These are phyloP conservation scores for Echium plantagineum DNA, from an alignment of 257 asterid species.

Conservation along the genomic window DNA sequence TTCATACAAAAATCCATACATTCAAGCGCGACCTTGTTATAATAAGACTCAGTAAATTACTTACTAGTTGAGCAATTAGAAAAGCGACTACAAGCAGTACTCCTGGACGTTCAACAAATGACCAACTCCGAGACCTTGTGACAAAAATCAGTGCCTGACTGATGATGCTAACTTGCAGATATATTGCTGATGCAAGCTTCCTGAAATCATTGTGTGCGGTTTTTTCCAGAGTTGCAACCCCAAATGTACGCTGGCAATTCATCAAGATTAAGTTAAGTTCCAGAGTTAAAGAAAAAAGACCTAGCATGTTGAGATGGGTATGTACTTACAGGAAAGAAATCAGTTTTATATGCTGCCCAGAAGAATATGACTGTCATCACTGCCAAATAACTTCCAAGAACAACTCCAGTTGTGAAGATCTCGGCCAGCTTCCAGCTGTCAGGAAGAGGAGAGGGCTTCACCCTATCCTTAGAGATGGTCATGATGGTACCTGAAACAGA, in stretches of 20 bases:
- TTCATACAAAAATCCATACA: neutral
- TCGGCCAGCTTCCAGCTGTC: slow-evolving; percentile 98
- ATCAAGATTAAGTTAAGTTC: slow-evolving; percentile 6
- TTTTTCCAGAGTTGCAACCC: slow-evolving; percentile 84
- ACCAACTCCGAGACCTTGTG: slow-evolving; percentile 92
- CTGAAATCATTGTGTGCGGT: slow-evolving; percentile 86
- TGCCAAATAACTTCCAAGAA: slow-evolving; percentile 90
- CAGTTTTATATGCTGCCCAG: slow-evolving; percentile 85
- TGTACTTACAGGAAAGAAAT: slow-evolving; percentile 70
- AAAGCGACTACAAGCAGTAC: slow-evolving; percentile 72
- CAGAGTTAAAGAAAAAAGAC: neutral
- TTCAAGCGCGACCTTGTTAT: neutral
- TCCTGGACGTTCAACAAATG: slow-evolving; percentile 91
- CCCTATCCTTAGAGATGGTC: slow-evolving; percentile 97
- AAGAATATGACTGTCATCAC: slow-evolving; percentile 97
- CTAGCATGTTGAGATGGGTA: neutral
- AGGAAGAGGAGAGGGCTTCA: slow-evolving; percentile 92
- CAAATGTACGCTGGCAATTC: slow-evolving; percentile 48
- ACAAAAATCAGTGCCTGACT: slow-evolving; percentile 95
- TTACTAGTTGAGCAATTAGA: slow-evolving; percentile 70
- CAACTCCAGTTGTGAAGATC: slow-evolving; percentile 78
- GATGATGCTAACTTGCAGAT: slow-evolving; percentile 95
- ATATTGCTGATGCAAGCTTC: slow-evolving; percentile 92
- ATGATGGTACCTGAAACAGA: slow-evolving; percentile 73
- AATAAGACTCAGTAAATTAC: neutral